Base-by-base conservation (phyloP, 768 basidiomycete genomes). In the Tylopilus plumbeoviolaceoides region DNA sequence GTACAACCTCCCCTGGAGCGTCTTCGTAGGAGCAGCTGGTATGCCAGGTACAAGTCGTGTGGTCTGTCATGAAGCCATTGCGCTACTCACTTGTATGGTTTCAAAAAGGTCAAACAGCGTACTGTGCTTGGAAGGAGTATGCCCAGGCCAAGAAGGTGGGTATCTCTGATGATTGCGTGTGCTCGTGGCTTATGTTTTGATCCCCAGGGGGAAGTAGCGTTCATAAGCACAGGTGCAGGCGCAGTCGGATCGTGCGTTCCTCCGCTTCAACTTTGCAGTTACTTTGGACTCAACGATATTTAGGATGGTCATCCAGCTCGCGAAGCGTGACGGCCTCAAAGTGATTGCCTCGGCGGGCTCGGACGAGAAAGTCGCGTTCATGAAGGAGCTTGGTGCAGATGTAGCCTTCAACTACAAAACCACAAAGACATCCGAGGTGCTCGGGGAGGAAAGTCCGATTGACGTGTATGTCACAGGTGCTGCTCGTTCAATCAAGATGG, bases 391-490 rank as follows among this genome's bases (percentile, higher is more conserved):
- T 36, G 86, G 85, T 1, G 79, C 79, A 0, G 86, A 90, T 55
- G 76, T 84, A 14, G 82, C 75, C 2, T 88, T 87, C 73, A 87
- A 89, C 67, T 88, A 86, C 70, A 85, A 89, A 72, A 87, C 76
- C 0, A 72, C 72, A 2, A 70, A 73, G 41, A 81, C 79, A 0
- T 61, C 59, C 2, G 77, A 83, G 18, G 73, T 85, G 5, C 71
- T 90, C 25, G 57, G 66, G 53, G 73, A 75, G 51, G 76, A 87
- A 59, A 84, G 85, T 7, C 79, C 78, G 0, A 74, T 84, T 47
- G 72, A 83, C 58, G 68, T 83, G 70, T 81, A 66, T 54, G 56
- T 57, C 25, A 23, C 23, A 23, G 23, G 5, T 5, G 23, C 23
- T 23, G 23, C 23, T 23, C 23, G 5, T 23, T 23, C 23, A 23